Evolutionary conservation across 345 rosid genomes (phyloP), one percentile per base, ranked within the genome.

Genomic region (Orychophragmus violaceus): DNA sequence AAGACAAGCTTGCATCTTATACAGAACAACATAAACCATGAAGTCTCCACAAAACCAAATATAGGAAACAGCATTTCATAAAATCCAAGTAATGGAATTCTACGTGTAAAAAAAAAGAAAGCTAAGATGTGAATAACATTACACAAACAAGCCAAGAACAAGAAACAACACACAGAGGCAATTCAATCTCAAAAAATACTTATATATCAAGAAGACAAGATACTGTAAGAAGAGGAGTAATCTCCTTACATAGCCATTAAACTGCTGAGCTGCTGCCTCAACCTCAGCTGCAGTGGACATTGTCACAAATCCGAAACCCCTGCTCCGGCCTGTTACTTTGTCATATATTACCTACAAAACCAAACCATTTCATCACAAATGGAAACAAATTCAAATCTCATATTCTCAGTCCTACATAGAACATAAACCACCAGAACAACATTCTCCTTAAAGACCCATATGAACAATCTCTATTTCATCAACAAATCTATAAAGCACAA

Each of bases 251-350:
- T 87, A 94, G 81, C 96, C 97, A 85, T 90, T 88, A 78, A 94
- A 84, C 37, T 85, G 96, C 71, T 83, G 85, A 67, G 82, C 87
- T 39, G 96, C 99, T 32, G 87, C 84, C 75, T 85, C 88, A 78
- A 78, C 97, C 81, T 88, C 97, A 23, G 84, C 76, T 5, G 18
- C 36, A n/a, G 83, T 48, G 5, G 97, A 85, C 99, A 94, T 94
- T 46, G 97, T 94, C 72, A 94, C 99, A 70, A 94, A 94, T 19
- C 89, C 99, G 77, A 94, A 94, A 41, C 99, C 99, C 64, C 99
- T 83, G 82, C 97, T 94, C 76, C 99, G 77, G 27, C 99, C 97
- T 55, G 97, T 88, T 36, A 77, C 79, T 81, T 88, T 94, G 69
- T 94, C 97, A 77, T 94, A 94, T 30, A 90, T 94, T 13, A 94